These are phyloP conservation scores for Ascoidea tarda DNA, from an alignment of 805 yeast species.

Conservation along the genomic window DNA sequence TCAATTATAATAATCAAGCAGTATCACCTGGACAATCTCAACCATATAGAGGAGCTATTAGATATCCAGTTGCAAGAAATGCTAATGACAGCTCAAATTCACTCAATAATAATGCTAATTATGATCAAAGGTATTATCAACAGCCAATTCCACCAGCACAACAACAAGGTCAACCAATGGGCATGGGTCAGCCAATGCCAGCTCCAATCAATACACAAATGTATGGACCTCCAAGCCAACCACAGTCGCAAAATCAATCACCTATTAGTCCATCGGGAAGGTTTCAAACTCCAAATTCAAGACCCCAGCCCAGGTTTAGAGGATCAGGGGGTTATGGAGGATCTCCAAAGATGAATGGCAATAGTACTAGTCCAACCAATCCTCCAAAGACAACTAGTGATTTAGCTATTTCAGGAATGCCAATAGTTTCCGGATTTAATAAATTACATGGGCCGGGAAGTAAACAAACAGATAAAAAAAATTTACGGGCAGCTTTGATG, in stretches of 20 bases:
- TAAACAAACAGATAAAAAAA: conserved; percentile 33
- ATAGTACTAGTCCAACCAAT: conserved; percentile 5
- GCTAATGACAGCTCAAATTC: neutral
- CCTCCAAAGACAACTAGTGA: conserved; percentile 23
- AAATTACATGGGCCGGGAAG: conserved; percentile 28
- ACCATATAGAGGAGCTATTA: neutral
- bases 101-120: too few relatives aligned
- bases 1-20: neutral
- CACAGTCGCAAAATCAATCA: neutral
- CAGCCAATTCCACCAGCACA: neutral
- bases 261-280: conserved; percentile 8
- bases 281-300: conserved; percentile 4
- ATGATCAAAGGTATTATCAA: too few relatives aligned
- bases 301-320: conserved; percentile 1
- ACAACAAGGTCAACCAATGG: neutral
- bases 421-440: conserved; percentile 27
- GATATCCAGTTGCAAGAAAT: neutral
- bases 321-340: neutral
- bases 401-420: conserved; percentile 31
- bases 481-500: conserved; percentile 42
- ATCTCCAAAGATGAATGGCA: neutral
- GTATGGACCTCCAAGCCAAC: conserved; percentile 4
- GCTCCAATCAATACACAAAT: conserved; percentile 4
- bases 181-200: neutral
- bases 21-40: neutral